Percentiles rank a stretch among this genome's conserved stretches.
Evolutionary conservation across 2,329 filamentous ascomycete genomes (phyloP).

Genomic region (Clarireedia hainanense): DNA sequence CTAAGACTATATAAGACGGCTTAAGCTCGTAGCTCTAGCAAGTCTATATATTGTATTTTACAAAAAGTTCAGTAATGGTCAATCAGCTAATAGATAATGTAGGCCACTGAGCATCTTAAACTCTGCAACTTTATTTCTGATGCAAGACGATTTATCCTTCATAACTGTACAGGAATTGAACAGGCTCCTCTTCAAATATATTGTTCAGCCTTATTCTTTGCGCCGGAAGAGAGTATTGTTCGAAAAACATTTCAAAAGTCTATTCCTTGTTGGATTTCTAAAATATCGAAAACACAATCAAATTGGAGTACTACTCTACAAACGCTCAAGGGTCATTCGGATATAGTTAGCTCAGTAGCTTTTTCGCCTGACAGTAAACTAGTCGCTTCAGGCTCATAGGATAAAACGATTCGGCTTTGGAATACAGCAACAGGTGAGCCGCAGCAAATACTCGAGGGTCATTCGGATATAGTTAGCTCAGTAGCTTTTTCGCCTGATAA

Average conservation of each 20-base stretch:
- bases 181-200: conserved; percentile 1
- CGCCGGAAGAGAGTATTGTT: not conserved
- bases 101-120: not conserved
- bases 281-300: not conserved
- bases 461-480: too few species aligned
- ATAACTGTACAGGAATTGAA: not conserved
- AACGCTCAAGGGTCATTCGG: too few species aligned
- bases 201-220: not conserved
- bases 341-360: too few species aligned
- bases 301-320: too few species aligned
- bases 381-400: not conserved
- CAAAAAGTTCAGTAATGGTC: not conserved
- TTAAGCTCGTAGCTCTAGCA: too few species aligned
- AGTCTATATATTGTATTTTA: not conserved
- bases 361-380: too few species aligned
- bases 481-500: too few species aligned
- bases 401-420: not conserved
- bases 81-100: not conserved
- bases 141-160: not conserved
- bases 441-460: too few species aligned
- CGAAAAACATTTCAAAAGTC: not conserved
- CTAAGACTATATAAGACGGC: too few species aligned
- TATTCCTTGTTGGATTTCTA: not conserved
- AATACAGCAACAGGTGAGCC: not conserved
- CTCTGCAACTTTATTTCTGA: not conserved